A percentile compares a stretch with the other conserved stretches of the same genome.
These are phyloP conservation scores for Citrus inodora DNA, from an alignment of 345 rosid genomes.

Conservation along the genomic window DNA sequence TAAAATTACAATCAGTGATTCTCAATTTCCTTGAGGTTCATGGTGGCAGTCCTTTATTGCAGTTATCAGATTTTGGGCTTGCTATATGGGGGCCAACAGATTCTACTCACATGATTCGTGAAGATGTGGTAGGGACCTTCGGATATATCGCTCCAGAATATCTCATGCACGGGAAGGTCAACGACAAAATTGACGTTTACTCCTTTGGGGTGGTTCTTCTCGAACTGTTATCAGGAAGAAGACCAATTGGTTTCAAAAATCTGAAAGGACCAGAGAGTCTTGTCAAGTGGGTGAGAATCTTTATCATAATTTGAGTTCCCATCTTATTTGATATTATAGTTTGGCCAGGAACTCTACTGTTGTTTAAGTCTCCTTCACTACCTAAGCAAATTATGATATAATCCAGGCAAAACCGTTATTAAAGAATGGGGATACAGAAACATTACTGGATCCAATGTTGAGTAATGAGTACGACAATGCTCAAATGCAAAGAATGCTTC, in stretches of 20 bases:
- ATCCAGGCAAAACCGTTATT: slow-evolving; percentile 40
- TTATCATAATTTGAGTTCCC: neutral
- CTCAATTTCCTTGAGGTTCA: neutral
- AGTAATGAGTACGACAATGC: slow-evolving; percentile 20
- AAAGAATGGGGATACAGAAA: slow-evolving; percentile 28
- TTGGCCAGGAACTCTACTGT: neutral
- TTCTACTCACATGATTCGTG: slow-evolving; percentile 21
- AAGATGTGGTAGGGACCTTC: slow-evolving; percentile 47
- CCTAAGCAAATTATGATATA: neutral
- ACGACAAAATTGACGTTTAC: slow-evolving; percentile 45
- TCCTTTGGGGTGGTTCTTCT: slow-evolving; percentile 56
- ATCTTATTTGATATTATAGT: neutral
- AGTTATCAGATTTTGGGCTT: slow-evolving; percentile 58
- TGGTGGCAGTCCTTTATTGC: neutral
- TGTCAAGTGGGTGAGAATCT: slow-evolving; percentile 45
- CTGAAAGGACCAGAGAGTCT: slow-evolving; percentile 31
- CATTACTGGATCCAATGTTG: slow-evolving; percentile 35
- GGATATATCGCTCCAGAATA: slow-evolving; percentile 65
- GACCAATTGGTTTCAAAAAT: slow-evolving; percentile 27
- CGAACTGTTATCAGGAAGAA: slow-evolving; percentile 49
- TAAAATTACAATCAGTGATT: neutral
- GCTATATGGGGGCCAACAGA: slow-evolving; percentile 47
- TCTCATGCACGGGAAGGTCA: slow-evolving; percentile 49
- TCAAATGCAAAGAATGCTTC: slow-evolving; percentile 42
- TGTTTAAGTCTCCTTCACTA: neutral